Base-by-base conservation (phyloP, 495 filamentous ascomycete genomes). In the Apiosordaria backusii region DNA sequence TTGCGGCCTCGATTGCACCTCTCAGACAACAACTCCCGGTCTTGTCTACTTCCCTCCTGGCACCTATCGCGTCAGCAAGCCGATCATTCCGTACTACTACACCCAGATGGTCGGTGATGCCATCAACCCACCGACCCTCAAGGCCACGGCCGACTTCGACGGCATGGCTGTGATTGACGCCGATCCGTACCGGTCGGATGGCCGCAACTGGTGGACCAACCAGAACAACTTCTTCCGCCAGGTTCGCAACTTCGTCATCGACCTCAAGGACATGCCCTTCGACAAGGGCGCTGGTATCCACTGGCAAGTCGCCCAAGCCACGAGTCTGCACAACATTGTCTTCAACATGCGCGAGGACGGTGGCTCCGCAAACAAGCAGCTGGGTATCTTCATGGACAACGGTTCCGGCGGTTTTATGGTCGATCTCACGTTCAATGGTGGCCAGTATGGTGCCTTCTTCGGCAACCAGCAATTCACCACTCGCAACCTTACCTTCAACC, bases 171-270 rank as follows among this genome's bases (percentile, higher is more conserved):
- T 99, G 23, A 92, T 99, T 71, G 93, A 97, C 71, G 81, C 92
- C 9, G 90, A 99, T 69, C 93, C 93, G 0, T 98, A 99, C 73
- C 77, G 80, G 24, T 71, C 84, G 27, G 77, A 80, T 5, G 82
- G 83, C 58, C 71, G 65, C 23, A 86, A 87, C 74, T 87, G 79
- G 79, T 97, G 89, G 79, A 92, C 89, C 69, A 96, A 97, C 77
- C 90, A 97, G 79, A 99, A 98, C 87, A 97, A 99, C 82, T 99
- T 99, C 84, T 98, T 92, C 85, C 92, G 95, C 57, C 90, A 96
- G 71, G 82, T 99, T 69, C 92, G 96, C 76, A 98, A 99, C 81
- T 90, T 99, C 70, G 84, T 92, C 71, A 89, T 99, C 75, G 95
- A 99, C 75, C 77, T 93, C 55, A 92, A 86, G 27, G 85, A 80